These are phyloP conservation scores for Chalciporus chontae DNA, from an alignment of 768 basidiomycete species.

Conservation along the genomic window DNA sequence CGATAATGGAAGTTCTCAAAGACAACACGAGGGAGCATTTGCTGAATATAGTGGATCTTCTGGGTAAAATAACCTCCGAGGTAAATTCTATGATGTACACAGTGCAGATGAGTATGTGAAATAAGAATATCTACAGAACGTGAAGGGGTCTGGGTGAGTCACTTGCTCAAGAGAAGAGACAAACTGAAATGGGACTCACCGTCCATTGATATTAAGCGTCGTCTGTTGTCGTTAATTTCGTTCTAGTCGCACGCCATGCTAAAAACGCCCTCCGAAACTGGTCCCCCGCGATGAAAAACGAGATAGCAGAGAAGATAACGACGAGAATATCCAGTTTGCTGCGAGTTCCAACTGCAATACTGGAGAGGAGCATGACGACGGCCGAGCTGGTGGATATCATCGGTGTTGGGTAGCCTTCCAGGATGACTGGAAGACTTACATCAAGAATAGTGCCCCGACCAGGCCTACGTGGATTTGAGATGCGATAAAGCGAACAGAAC, in stretches of 20 bases:
- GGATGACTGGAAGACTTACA: constrained; percentile 6
- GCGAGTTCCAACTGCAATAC: constrained; percentile 3
- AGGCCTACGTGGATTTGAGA: constrained; percentile 6
- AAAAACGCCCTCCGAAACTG: constrained; percentile 21
- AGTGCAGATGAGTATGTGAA: background rate
- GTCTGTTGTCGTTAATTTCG: constrained; percentile 6
- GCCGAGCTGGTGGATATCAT: constrained; percentile 13
- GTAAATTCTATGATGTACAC: background rate
- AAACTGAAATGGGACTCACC: constrained; percentile 1
- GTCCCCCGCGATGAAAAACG: constrained; percentile 17
- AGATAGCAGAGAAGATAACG: constrained; percentile 13
- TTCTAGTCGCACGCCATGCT: constrained; percentile 11
- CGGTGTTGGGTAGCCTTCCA: background rate
- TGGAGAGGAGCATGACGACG: constrained; percentile 15
- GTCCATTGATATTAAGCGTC: constrained; percentile 3
- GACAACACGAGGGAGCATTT: background rate
- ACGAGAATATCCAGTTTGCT: constrained; percentile 16
- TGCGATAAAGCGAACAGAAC: background rate
- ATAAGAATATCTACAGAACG: background rate
- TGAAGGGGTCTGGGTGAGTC: background rate
- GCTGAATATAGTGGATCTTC: background rate
- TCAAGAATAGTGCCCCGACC: constrained; percentile 19
- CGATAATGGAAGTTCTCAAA: too few species aligned
- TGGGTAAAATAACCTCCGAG: background rate
- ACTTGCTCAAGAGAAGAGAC: background rate